A percentile compares a stretch with the other conserved stretches of the same genome.
Conservation (phyloP, 78 protist genomes). For the Planoprotostelium fungivorum region DNA sequence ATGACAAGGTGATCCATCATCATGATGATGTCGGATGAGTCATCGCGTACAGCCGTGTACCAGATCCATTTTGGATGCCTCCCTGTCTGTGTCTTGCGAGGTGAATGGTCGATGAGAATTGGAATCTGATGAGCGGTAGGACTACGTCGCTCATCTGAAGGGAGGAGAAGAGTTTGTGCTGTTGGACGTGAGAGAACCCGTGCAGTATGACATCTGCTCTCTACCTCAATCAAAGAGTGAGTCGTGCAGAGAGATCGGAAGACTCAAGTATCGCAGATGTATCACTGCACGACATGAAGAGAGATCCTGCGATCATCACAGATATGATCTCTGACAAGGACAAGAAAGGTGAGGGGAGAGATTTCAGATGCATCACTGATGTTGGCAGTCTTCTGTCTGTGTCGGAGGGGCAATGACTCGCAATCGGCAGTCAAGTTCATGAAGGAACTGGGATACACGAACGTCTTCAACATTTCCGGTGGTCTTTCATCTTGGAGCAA, state of each 20-base stretch:
- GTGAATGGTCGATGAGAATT: constrained; percentile 23
- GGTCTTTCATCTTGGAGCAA: constrained; percentile 45
- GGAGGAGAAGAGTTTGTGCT: constrained; percentile 3
- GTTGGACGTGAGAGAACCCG: constrained; percentile 45
- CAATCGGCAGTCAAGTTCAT: constrained; percentile 40
- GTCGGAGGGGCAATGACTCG: constrained; percentile 65
- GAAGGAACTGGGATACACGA: background rate
- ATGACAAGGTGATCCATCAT: background rate
- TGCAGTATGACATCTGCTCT: constrained; percentile 46
- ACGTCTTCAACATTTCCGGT: constrained; percentile 15
- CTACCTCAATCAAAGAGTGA: constrained; percentile 18
- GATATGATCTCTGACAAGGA: constrained; percentile 3
- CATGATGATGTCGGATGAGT: background rate
- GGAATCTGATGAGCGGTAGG: background rate
- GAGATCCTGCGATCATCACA: background rate
- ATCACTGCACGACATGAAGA: constrained; percentile 33
- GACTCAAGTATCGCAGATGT: constrained; percentile 3
- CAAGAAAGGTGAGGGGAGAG: background rate
- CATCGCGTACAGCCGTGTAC: background rate
- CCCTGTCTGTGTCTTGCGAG: background rate
- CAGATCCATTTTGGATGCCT: background rate
- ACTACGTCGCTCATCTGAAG: background rate
- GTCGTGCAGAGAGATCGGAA: background rate
- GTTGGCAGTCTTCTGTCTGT: constrained; percentile 19
- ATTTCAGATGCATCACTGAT: background rate